These are phyloP conservation scores for Cadophora malorum DNA, from an alignment of 2,329 filamentous ascomycete genomes.

Conservation along the genomic window DNA sequence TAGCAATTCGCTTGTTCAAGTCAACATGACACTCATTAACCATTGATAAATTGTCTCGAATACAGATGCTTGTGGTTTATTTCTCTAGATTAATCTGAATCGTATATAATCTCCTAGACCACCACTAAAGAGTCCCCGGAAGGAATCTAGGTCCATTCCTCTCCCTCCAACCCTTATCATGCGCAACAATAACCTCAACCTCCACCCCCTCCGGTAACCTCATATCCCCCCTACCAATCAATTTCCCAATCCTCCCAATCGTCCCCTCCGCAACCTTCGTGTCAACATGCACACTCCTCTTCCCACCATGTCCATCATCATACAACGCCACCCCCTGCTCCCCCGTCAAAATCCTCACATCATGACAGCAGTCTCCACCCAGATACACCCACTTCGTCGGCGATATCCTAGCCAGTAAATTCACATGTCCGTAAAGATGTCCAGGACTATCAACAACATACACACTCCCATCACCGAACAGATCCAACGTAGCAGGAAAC, in stretches of 20 bases:
- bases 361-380: slow-evolving; percentile 60
- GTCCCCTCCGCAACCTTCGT: slow-evolving; percentile 52
- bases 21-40: no score
- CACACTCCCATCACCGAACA: slow-evolving; percentile 54
- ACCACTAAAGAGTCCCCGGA: slow-evolving; percentile 21
- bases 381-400: slow-evolving; percentile 54
- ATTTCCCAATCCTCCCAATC: slow-evolving; percentile 49
- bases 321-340: slow-evolving; percentile 59
- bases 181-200: slow-evolving; percentile 58
- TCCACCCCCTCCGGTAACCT: slow-evolving; percentile 32
- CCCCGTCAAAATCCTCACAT: slow-evolving; percentile 55
- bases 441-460: slow-evolving; percentile 58
- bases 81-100: background rate
- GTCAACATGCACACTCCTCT: slow-evolving; percentile 58
- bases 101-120: background rate
- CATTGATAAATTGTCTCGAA: no score
- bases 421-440: slow-evolving; percentile 58
- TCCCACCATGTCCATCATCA: slow-evolving; percentile 51
- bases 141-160: slow-evolving; percentile 46
- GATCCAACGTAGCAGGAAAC: slow-evolving; percentile 54
- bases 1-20: no score
- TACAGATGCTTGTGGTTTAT: no score
- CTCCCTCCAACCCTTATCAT: slow-evolving; percentile 56
- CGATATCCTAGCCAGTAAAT: slow-evolving; percentile 52
- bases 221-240: slow-evolving; percentile 43